Evolutionary conservation across 176 grass and related monocot genomes (phyloP).

Genomic region (Coix lacrymajobi): DNA sequence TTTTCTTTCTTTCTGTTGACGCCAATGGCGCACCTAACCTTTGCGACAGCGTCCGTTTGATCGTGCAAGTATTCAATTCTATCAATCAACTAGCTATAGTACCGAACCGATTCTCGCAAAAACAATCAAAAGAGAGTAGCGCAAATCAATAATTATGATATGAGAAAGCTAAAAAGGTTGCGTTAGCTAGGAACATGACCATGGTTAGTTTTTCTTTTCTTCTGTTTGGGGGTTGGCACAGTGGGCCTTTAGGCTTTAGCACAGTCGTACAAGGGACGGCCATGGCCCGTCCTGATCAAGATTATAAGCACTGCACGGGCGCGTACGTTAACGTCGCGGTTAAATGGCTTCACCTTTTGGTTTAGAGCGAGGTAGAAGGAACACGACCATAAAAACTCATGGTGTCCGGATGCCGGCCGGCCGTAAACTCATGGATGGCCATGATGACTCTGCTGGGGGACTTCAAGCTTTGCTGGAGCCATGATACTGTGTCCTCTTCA

Average conservation of each 20-base stretch:
- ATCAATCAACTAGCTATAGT: not conserved
- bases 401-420: not conserved
- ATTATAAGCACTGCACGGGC: not conserved
- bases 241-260: not conserved
- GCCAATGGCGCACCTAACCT: constrained; percentile 32
- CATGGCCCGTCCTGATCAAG: no score
- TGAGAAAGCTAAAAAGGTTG: not conserved
- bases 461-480: no score
- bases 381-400: no score
- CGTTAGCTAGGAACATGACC: no score
- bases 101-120: not conserved
- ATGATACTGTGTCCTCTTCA: no score
- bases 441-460: no score
- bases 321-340: not conserved
- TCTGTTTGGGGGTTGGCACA: not conserved
- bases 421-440: not conserved
- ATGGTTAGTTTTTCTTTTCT: constrained; percentile 23
- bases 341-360: no score
- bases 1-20: constrained; percentile 17
- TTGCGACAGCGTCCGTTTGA: not conserved
- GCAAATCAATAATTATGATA: constrained; percentile 5
- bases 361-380: no score
- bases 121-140: not conserved
- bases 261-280: not conserved
- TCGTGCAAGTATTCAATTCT: constrained; percentile 29